Percentiles rank a stretch among this genome's conserved stretches.
phyloP scores from a whole-genome alignment of 2,329 filamentous ascomycete species.

The Fonsecaea pedrosoi region DNA sequence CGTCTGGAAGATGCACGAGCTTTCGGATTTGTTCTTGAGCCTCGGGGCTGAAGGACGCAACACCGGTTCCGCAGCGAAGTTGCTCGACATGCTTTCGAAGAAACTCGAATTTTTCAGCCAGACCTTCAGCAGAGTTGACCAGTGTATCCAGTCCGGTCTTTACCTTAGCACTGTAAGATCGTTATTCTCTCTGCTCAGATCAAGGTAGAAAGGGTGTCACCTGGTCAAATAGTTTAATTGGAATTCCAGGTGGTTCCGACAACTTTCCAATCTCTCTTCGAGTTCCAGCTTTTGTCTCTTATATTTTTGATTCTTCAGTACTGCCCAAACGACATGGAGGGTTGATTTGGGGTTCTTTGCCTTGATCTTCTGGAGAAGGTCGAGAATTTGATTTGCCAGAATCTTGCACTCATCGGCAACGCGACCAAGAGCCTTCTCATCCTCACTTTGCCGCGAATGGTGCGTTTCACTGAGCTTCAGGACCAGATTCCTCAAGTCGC shows the following conservation, averaged over 20 bases:
- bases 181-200: not conserved
- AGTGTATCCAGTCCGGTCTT: not conserved
- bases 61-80: not conserved
- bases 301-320: not conserved
- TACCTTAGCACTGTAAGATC: not conserved
- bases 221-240: conserved; percentile 8
- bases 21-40: conserved; percentile 2
- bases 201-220: not conserved
- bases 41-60: not conserved
- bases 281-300: not conserved
- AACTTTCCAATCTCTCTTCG: not conserved
- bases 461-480: not conserved
- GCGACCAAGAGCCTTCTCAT: conserved; percentile 1
- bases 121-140: not conserved
- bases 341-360: not conserved
- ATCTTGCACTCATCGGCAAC: not conserved
- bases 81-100: not conserved
- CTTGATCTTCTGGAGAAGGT: not conserved
- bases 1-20: not conserved
- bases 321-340: not conserved
- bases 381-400: not conserved
- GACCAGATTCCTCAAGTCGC: not conserved
- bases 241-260: not conserved
- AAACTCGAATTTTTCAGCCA: not conserved
- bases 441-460: not conserved